Base-by-base conservation (phyloP, 2,329 filamentous ascomycete genomes). In the Xylaria digitata region DNA sequence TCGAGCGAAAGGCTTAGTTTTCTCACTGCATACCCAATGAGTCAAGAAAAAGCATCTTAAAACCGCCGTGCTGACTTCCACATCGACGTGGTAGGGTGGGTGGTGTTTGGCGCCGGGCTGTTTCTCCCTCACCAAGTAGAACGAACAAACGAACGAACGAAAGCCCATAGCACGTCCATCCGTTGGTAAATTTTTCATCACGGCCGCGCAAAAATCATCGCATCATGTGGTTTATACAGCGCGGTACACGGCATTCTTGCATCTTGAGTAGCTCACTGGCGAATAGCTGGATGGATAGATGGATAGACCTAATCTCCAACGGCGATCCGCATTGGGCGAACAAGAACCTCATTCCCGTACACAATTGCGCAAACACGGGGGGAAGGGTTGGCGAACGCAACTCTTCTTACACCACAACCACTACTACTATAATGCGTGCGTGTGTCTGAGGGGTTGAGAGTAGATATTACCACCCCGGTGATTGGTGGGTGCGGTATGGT, bases 141-240 rank as follows among this genome's bases (percentile, higher is more conserved):
- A n/a, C 26, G 26, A 26, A 26, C 26, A 26, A 26, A 26, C 26
- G 26, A 26, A 26, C 26, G 26, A 26, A 26, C 26, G 5, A 26
- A 26, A 26, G 46, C 54, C n/a, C 13, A 46, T 55, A 49, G 23
- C 45, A 37, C 15, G 32, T 26, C 26, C 26, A 26, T 5, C 26
- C 26, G 26, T 5, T 26, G 26, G 26, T 43, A 30, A 11, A 50
- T n/a, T 15, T 50, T 17, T 46, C 52, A 46, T 15, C 43, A 40
- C 43, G 42, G 26, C 23, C 34, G 48, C 15, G n/a, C 23, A 40
- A 26, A 26, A 26, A 26, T 5, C 26, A 11, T 66, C 43, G 64
- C 61, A 66, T 42, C 49, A 63, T 66, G 54, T 59, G 48, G 55
- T 34, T 53, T 23, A 30, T 40, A 40, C 49, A 30, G 30, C 21